These are phyloP conservation scores for Drosera capensis DNA, from an alignment of 148 eudicot genomes.

Conservation along the genomic window DNA sequence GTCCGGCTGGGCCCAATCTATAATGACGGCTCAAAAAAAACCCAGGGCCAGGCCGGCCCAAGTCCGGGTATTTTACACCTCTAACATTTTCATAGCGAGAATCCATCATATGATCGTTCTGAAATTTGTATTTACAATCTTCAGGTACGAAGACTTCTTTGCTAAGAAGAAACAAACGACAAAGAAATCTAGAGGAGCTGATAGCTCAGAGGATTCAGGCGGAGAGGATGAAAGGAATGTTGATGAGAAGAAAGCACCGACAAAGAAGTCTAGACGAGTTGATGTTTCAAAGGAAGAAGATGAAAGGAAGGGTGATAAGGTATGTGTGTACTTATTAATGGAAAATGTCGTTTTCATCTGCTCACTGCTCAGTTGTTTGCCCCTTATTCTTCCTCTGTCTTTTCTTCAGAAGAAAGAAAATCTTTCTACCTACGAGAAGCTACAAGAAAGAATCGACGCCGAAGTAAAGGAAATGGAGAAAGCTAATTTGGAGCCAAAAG, in stretches of 20 bases:
- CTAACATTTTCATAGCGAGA: too few species aligned
- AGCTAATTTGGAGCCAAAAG: conserved; percentile 61
- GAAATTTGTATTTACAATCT: conserved; percentile 1
- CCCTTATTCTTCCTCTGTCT: conserved; percentile 2
- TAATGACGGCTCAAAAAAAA: too few species aligned
- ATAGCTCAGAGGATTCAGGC: too few species aligned
- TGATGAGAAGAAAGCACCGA: conserved; percentile 32
- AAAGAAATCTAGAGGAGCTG: too few species aligned
- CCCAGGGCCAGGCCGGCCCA: too few species aligned
- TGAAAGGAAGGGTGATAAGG: conserved; percentile 18
- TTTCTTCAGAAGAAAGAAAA: conserved; percentile 27
- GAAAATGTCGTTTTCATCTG: too few species aligned
- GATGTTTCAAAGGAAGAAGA: conserved; percentile 36
- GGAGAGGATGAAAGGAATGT: too few species aligned
- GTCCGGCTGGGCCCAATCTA: too few species aligned
- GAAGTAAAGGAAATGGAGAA: conserved; percentile 76
- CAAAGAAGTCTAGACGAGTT: conserved; percentile 18
- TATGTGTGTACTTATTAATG: too few species aligned
- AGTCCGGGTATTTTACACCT: too few species aligned
- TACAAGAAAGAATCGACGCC: conserved; percentile 41
- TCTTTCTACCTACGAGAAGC: conserved; percentile 70
- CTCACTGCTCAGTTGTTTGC: not conserved
- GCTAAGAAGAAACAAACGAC: too few species aligned
- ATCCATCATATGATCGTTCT: not conserved
- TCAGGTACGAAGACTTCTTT: conserved; percentile 75